Percentiles rank a stretch among this genome's conserved stretches.
phyloP scores from a whole-genome alignment of 441 rosid genomes.

The Pelargonium citronellum region DNA sequence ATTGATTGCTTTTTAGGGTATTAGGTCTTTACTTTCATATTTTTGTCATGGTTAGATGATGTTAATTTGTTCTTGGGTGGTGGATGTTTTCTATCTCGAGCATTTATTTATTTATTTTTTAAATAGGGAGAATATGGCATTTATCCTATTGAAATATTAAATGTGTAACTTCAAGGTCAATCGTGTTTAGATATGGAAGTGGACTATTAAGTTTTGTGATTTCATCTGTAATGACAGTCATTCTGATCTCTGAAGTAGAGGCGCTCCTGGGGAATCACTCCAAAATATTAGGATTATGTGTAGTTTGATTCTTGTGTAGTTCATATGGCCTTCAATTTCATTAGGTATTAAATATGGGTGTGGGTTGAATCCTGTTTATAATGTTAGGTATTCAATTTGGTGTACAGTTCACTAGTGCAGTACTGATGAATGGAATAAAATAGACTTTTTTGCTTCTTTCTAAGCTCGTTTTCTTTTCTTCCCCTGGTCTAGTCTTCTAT shows the following conservation, averaged over 20 bases:
- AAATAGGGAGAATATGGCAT: neutral
- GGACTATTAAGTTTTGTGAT: conserved; percentile 1
- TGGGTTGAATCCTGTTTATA: neutral
- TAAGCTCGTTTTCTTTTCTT: neutral
- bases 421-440: neutral
- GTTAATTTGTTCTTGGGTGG: conserved; percentile 6
- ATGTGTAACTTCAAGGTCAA: neutral
- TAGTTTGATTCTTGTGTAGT: neutral
- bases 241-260: neutral
- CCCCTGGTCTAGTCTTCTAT: neutral
- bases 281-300: conserved; percentile 2
- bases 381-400: neutral
- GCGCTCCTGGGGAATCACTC: neutral
- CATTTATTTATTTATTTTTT: neutral
- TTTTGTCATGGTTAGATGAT: neutral
- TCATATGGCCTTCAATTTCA: neutral
- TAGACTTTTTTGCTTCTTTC: neutral
- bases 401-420: neutral
- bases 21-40: neutral
- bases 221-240: neutral
- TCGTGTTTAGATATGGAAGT: neutral
- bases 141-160: neutral
- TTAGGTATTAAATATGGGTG: neutral
- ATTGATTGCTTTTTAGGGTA: conserved; percentile 3
- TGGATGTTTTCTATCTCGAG: neutral